A percentile compares a stretch with the other conserved stretches of the same genome.
These are phyloP conservation scores for Ulmus americana DNA, from an alignment of 331 rosid species.

Conservation along the genomic window DNA sequence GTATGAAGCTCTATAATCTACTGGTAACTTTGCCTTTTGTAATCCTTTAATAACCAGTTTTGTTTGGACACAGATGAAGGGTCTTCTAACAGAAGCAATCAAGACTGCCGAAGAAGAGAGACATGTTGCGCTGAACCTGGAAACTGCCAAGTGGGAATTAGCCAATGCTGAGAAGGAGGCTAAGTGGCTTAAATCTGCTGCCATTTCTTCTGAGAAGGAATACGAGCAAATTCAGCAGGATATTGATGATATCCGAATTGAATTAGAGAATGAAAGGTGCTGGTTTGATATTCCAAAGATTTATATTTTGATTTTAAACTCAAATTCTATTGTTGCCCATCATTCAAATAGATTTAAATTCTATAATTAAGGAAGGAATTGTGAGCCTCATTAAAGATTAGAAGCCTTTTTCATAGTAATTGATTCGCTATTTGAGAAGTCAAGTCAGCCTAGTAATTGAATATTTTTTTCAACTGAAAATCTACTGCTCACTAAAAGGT, in stretches of 20 bases:
- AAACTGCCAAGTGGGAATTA: slow-evolving; percentile 68
- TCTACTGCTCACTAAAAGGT: slow-evolving; percentile 22
- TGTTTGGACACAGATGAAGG: slow-evolving; percentile 53
- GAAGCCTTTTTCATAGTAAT: neutral
- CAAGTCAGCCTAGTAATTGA: neutral
- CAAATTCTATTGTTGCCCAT: neutral
- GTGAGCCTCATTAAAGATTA: neutral
- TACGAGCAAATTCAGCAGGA: slow-evolving; percentile 63
- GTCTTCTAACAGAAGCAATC: slow-evolving; percentile 46
- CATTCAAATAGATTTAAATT: neutral
- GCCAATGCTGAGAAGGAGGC: slow-evolving; percentile 87
- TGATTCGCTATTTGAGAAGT: neutral
- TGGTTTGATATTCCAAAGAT: slow-evolving; percentile 5
- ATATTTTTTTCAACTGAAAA: slow-evolving; percentile 5
- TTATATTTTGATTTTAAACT: neutral
- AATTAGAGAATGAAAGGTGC: slow-evolving; percentile 73
- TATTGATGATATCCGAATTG: slow-evolving; percentile 43
- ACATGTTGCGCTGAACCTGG: slow-evolving; percentile 52
- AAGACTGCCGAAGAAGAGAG: slow-evolving; percentile 62
- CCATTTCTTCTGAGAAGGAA: slow-evolving; percentile 74
- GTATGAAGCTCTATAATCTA: slow-evolving; percentile 28
- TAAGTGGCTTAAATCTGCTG: slow-evolving; percentile 64
- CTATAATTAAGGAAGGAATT: neutral
- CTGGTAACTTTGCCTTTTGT: slow-evolving; percentile 7
- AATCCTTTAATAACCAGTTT: slow-evolving; percentile 15